These are phyloP conservation scores for Volvox reticuliferus DNA, from an alignment of 139 green algal genomes.

Conservation along the genomic window DNA sequence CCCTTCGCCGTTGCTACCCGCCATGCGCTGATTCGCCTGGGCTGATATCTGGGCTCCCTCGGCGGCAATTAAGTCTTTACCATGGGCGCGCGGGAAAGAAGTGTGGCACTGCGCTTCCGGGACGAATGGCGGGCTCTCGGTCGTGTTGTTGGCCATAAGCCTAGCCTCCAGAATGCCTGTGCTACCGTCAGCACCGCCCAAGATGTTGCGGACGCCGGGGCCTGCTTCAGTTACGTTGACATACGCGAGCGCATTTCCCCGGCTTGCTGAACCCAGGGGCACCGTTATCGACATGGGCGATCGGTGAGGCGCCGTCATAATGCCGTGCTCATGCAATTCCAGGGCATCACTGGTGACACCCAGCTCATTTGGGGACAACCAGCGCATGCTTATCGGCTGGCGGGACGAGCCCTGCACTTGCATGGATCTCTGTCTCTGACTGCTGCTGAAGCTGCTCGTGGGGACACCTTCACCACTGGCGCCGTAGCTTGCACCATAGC, in stretches of 20 bases:
- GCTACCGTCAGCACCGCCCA: not conserved
- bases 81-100: not conserved
- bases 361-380: not conserved
- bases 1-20: not conserved
- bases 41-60: not conserved
- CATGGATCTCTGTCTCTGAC: not conserved
- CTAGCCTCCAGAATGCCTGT: not conserved
- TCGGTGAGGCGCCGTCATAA: not conserved
- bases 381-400: not conserved
- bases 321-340: not conserved
- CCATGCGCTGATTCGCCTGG: not conserved
- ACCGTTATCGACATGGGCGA: not conserved
- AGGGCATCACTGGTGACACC: not conserved
- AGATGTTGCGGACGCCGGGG: not conserved
- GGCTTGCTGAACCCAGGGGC: not conserved
- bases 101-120: not conserved
- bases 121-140: not conserved
- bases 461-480: not conserved
- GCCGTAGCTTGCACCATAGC: not conserved
- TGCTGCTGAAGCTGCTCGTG: not conserved
- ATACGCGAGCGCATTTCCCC: not conserved
- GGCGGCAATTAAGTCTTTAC: not conserved
- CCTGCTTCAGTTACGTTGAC: not conserved
- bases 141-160: not conserved
- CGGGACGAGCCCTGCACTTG: no score